Base-by-base conservation (phyloP, 768 basidiomycete genomes). In the Rhodosporidiobolus sp. region DNA sequence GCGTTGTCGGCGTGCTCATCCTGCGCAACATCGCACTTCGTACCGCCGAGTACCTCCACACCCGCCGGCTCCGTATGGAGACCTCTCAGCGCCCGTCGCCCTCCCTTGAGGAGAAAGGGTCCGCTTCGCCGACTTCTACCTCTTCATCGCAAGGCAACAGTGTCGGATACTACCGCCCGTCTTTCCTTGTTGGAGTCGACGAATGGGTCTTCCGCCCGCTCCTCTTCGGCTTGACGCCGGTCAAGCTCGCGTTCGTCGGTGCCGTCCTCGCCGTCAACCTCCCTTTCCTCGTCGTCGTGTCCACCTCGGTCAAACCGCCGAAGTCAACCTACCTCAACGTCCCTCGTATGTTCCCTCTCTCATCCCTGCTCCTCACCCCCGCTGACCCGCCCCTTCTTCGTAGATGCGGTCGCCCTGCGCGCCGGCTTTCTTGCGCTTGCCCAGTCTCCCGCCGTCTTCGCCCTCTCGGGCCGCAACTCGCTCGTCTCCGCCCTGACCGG, bases 211-310 rank as follows among this genome's bases (percentile, higher is more conserved):
- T 57, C 35, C 56, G 19, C 22, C 56, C 38, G 32, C 19, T 43
- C 56, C 14, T 57, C 32, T 35, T 7, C 34, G 19, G 20, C 9
- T 35, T 43, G 2, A 30, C 49, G 48, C 22, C 46, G 17, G 50
- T 67, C 65, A 34, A 66, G 46, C 46, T 66, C 65, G 46, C 52
- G 57, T 52, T 67, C 57, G 12, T 67, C 49, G 20, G 52, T 49
- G 48, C 58, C n/a, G 43, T 45, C 38, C 14, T 60, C 65, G 30
- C 26, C 45, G 59, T 46, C n/a, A 45, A 45, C 59, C 43, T 45
- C 9, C 17, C 43, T 30, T 45, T 60, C 45, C 59, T 60, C 45
- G 24, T 30, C 26, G 43, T 45, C 38, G 59, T 60, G n/a, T 53
- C 50, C 1, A 35, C 34, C n/a, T n/a, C 20, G 6, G 30, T 49